phyloP scores from a whole-genome alignment of 2,329 filamentous ascomycete species.

The Niveomyces coronatus region DNA sequence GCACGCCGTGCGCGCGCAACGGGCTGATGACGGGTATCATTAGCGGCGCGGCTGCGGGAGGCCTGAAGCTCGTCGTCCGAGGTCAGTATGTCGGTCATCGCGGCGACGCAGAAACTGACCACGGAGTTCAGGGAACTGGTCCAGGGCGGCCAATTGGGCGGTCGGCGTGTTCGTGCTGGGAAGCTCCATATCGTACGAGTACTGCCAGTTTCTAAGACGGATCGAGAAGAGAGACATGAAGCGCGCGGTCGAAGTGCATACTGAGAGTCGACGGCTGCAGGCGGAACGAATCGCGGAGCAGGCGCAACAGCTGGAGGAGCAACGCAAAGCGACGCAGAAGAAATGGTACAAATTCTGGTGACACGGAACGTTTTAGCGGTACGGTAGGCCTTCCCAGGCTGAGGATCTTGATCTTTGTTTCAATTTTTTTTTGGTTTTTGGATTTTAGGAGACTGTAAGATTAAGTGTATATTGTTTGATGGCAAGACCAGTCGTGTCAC shows the following conservation, averaged over 20 bases:
- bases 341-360: conserved; percentile 51
- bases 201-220: conserved; percentile 64
- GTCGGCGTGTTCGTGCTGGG: conserved; percentile 64
- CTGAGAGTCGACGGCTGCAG: conserved; percentile 40
- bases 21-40: conserved; percentile 76
- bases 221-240: conserved; percentile 77
- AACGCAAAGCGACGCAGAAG: conserved; percentile 26
- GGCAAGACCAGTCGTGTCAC: too few relatives aligned
- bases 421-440: too few relatives aligned
- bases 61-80: conserved; percentile 61
- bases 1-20: conserved; percentile 74
- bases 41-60: conserved; percentile 65
- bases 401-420: background rate
- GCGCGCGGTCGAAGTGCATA: conserved; percentile 60
- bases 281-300: conserved; percentile 31
- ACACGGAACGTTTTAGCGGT: conserved; percentile 5
- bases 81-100: conserved; percentile 40
- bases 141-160: conserved; percentile 68
- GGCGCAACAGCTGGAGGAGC: conserved; percentile 25
- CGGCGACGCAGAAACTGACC: background rate
- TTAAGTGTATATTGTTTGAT: conserved; percentile 9
- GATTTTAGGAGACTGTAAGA: conserved; percentile 1
- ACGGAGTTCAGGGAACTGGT: conserved; percentile 2
- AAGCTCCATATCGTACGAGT: conserved; percentile 69
- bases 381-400: too few relatives aligned